Conservation (phyloP, 176 grass and related monocot species). For the Rhynchospora tenuis region DNA sequence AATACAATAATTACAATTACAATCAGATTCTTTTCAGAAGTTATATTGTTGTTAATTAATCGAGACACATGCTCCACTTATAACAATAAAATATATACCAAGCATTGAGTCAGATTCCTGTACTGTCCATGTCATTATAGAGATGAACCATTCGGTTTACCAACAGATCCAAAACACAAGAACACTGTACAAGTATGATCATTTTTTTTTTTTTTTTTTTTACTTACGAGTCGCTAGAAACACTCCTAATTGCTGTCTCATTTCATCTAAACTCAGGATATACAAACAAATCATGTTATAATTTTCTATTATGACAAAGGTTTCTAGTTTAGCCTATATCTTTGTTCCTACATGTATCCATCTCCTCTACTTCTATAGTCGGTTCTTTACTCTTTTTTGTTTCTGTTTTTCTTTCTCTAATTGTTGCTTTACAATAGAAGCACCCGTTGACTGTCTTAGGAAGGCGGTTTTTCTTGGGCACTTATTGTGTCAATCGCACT, state of each 20-base stretch:
- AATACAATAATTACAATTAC: too few relatives aligned
- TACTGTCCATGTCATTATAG: neutral
- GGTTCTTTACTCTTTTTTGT: neutral
- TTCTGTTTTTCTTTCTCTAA: neutral
- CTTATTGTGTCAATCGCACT: slow-evolving; percentile 23
- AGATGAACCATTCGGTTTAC: neutral
- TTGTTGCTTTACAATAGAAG: neutral
- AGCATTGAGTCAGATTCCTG: neutral
- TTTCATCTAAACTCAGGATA: neutral
- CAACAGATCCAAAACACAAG: neutral
- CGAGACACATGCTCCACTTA: neutral
- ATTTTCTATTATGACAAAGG: neutral
- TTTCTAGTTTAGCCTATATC: neutral
- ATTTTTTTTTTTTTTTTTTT: neutral
- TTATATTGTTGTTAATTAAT: neutral
- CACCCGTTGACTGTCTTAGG: neutral
- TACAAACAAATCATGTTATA: neutral
- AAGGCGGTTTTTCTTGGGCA: slow-evolving; percentile 15
- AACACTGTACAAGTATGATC: neutral
- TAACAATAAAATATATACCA: neutral
- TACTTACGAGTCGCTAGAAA: neutral
- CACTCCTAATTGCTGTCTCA: neutral
- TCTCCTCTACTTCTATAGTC: neutral
- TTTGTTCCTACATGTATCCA: neutral
- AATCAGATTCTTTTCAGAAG: neutral